Conservation (phyloP, 164 flowering plant genomes). For the Saururus chinensis region DNA sequence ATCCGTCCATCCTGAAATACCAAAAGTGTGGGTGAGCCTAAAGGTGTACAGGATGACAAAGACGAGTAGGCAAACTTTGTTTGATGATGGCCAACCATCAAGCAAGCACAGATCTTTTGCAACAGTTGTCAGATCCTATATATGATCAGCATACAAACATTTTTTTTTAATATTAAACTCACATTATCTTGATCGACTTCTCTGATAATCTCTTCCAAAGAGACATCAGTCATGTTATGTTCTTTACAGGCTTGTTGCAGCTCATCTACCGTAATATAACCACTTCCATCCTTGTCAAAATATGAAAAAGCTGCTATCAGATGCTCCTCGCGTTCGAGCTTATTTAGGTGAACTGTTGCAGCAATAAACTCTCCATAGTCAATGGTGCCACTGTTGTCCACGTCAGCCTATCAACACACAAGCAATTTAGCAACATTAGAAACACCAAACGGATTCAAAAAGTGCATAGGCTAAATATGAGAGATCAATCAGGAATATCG, state of each 20-base stretch:
- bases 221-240: conserved; percentile 77
- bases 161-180: conserved; percentile 13
- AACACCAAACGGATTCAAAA: background rate
- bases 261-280: conserved; percentile 92
- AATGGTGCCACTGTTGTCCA: conserved; percentile 94
- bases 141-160: background rate
- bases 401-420: conserved; percentile 66
- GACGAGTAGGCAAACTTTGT: background rate
- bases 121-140: background rate
- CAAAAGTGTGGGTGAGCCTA: background rate
- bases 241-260: conserved; percentile 95
- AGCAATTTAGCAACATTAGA: background rate
- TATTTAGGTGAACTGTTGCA: conserved; percentile 91
- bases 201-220: conserved; percentile 76
- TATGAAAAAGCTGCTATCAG: conserved; percentile 87
- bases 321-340: conserved; percentile 95
- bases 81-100: background rate
- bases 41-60: background rate
- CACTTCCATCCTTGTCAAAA: conserved; percentile 96
- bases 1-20: conserved; percentile 78
- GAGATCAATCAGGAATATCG: background rate
- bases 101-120: background rate
- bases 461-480: background rate
- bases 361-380: conserved; percentile 96
- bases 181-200: conserved; percentile 99